Evolutionary conservation across 2,329 filamentous ascomycete species (phyloP), one percentile per base, ranked within the genome.

Genomic region (Colletotrichum spinosum): DNA sequence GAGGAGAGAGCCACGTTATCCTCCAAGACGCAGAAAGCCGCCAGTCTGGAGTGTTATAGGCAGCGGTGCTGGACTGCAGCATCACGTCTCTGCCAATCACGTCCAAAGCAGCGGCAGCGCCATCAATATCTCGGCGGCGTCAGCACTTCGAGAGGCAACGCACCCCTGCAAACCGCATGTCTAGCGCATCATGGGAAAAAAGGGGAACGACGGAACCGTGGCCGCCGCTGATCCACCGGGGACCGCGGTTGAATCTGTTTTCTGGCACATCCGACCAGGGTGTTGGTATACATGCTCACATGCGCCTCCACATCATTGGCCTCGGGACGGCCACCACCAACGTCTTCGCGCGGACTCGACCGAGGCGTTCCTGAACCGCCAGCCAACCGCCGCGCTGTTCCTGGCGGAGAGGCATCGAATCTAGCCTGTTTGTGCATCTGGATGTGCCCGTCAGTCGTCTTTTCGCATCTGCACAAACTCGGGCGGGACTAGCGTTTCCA

Each of bases 61-160:
- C 62, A 55, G 52, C 46, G 57, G 56, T 7, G 52, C 62, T 34
- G 51, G 12, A 65, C 51, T 25, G 25, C 25, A 25, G 25, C 25
- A 25, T 25, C 25, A 62, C 55, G 51, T 61, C 39, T 55, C 12
- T 44, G 46, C 62, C 62, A 65, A 56, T 65, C 62, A 56, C 41
- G 46, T 39, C 58, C 48, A 9, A 12, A 61, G 48, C 38, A 42
- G 51, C 46, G 62, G 52, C 57, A 53, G 57, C 62, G 35, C 57
- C 62, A 62, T 65, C 62, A 62, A 65, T 46, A 65, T 65, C 62
- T 65, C 39, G 58, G 62, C 57, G 51, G 45, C 58, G 52, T 56
- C 38, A 51, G 12, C 37, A 60, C 39, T 15, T 17, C 37, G 17
- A 50, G 41, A 44, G 41, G 11, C 41, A 2, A 15, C 44, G 15